A percentile compares a stretch with the other conserved stretches of the same genome.
These are phyloP conservation scores for Aspergillus pseudoglaucus DNA, from an alignment of 2,329 filamentous ascomycete species.

Conservation along the genomic window DNA sequence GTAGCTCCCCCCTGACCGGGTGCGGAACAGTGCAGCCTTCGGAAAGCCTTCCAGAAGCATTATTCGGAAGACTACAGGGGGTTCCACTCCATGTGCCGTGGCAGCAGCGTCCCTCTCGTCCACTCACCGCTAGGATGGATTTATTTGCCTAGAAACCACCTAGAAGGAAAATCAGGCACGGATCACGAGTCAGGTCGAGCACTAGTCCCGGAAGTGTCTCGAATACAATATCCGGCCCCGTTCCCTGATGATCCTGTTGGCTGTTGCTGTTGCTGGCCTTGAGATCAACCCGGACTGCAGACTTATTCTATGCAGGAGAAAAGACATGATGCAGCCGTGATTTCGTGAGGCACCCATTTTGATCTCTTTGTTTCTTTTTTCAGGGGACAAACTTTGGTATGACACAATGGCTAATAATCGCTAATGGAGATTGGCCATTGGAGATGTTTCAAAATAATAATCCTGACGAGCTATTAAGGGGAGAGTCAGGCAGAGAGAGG, in stretches of 20 bases:
- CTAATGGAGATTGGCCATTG: background rate
- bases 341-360: background rate
- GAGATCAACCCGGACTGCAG: background rate
- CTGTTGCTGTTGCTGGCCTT: no score
- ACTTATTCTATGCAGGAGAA: background rate
- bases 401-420: background rate
- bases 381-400: background rate
- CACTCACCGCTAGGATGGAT: conserved; percentile 1
- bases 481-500: no score
- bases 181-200: background rate
- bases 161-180: background rate
- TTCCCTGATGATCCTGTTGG: background rate
- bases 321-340: background rate
- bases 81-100: conserved; percentile 8
- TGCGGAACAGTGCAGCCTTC: conserved; percentile 11
- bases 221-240: background rate
- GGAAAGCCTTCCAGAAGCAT: conserved; percentile 15
- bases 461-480: no score
- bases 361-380: background rate
- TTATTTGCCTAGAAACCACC: background rate
- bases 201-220: background rate
- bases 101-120: conserved; percentile 6
- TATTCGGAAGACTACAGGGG: conserved; percentile 12
- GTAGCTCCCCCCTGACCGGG: background rate
- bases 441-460: background rate